Evolutionary conservation across 371 early-diverging fungal genomes (phyloP), one percentile per base, ranked within the genome.

Genomic region (Rhizopus arrhizus): DNA sequence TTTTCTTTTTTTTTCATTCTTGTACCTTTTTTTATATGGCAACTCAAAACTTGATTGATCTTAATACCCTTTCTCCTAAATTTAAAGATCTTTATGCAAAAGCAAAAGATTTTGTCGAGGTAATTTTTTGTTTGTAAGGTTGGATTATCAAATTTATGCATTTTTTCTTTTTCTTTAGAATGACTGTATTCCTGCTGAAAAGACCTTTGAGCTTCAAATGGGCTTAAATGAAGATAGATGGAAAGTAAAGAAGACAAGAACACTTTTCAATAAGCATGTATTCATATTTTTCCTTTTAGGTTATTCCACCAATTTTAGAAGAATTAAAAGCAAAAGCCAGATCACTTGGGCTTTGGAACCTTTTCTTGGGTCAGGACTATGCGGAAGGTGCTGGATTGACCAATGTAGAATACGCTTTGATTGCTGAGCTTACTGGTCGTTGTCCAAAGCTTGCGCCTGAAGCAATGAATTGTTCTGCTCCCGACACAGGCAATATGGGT

Each of bases 401-500:
- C 66, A 97, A 95, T 78, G 81, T 96, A 53, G 98, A 98, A 67
- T 98, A 98, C 71, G 90, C 92, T 7, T 78, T 90, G 38, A 84
- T 98, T 59, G 93, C 94, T 62, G 95, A 95, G 65, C 67, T 93
- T 56, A 92, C 92, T 66, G 98, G 96, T 38, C 88, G 91, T 34
- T 85, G 82, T 50, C 81, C 87, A 35, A 77, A 72, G 28, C 57
- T 95, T 29, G 95, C 94, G 7, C 92, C 95, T 46, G 95, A 95
- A 78, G 88, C 87, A 46, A 74, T 87, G 82, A 96, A 97, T 87
- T 95, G 94, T 78, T 82, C 88, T 40, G 96, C 97, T n/a, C 97
- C 97, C 7, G 98, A 98, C 66, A 96, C 97, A 5, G 98, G 98
- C 54, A 98, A 98, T 84, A 98, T 98, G 96, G 68, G 68, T 68